Evolutionary conservation across 2,329 filamentous ascomycete species (phyloP), one percentile per base, ranked within the genome.

Genomic region (Epichloe scottii): DNA sequence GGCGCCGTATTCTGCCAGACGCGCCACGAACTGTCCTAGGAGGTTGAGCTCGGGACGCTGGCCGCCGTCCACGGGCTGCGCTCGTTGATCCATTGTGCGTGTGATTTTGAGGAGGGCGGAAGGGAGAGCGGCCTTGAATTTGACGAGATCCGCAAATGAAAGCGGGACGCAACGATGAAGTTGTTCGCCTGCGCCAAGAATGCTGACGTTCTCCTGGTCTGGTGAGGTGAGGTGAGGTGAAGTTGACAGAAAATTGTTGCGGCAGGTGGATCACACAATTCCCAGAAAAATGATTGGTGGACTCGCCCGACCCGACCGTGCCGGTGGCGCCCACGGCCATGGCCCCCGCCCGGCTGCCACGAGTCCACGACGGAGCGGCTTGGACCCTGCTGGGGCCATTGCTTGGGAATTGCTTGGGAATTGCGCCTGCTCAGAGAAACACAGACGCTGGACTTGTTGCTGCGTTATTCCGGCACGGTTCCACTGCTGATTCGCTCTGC

Each of bases 1-100:
- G 48, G 63, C 56, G 45, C 67, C 68, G 52, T 64, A 68, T 51
- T 68, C 57, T 46, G 62, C 52, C 44, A 70, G 59, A 34, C 62
- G 60, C n/a, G 60, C 58, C 12, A 59, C 52, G 15, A 65, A n/a
- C 53, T 63, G 63, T 53, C 65, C 64, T n/a, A 69, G 55, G 34
- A 58, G 49, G 49, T 65, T 68, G 56, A 67, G 63, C 44, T 60
- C 58, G 4, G 52, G 50, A 33, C 56, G 54, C 42, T 62, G 58
- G 30, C 62, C 58, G 40, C 58, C 57, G 47, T 56, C 56, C 14
- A 54, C 53, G 26, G 62, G 45, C 26, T 61, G 55, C 37, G 57
- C 55, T 47, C 62, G 61, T 47, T 62, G 60, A 15, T 57, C 53
- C 56, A 57, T 57, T 19, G 17, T 34, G 46, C 35, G 34, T 21